Evolutionary conservation across 2,329 filamentous ascomycete genomes (phyloP).

Genomic region (Trichoderma sp.): DNA sequence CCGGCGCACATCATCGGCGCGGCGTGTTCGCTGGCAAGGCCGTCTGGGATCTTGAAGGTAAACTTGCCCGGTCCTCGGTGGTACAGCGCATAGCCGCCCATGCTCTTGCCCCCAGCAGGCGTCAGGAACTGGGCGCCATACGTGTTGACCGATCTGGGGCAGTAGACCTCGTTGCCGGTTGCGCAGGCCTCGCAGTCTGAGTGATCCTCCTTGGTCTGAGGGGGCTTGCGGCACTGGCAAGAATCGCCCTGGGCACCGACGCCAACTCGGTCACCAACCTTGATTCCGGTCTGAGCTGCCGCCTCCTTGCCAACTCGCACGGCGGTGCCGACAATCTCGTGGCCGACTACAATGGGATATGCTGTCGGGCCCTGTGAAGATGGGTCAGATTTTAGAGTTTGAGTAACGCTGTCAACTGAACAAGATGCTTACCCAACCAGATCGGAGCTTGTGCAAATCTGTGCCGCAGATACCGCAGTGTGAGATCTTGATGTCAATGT

Average conservation of each 20-base stretch:
- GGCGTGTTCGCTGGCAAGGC: slow-evolving; percentile 44
- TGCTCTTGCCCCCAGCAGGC: slow-evolving; percentile 15
- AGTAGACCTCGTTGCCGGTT: slow-evolving; percentile 71
- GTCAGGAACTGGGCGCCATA: slow-evolving; percentile 44
- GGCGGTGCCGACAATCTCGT: slow-evolving; percentile 66
- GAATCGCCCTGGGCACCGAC: slow-evolving; percentile 70
- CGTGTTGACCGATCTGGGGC: slow-evolving; percentile 61
- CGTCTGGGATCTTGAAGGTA: slow-evolving; percentile 51
- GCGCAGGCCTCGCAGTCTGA: slow-evolving; percentile 51
- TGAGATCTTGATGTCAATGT: slow-evolving; percentile 25
- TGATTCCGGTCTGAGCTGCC: slow-evolving; percentile 51
- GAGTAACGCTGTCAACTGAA: neutral
- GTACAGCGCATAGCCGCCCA: slow-evolving; percentile 48
- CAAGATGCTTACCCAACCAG: slow-evolving; percentile 18
- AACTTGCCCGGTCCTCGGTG: slow-evolving; percentile 49
- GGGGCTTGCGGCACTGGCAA: slow-evolving; percentile 62
- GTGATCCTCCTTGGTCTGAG: slow-evolving; percentile 23
- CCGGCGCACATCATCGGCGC: slow-evolving; percentile 72
- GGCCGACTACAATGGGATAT: slow-evolving; percentile 60
- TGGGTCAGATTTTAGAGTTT: neutral
- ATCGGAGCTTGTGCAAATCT: slow-evolving; percentile 23
- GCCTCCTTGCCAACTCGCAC: slow-evolving; percentile 53
- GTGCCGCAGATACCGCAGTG: slow-evolving; percentile 22
- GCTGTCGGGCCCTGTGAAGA: slow-evolving; percentile 32
- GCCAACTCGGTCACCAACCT: slow-evolving; percentile 66